Evolutionary conservation across 1,139 yeast species (phyloP), one percentile per base, ranked within the genome.

Genomic region (Nakaseomyces uthaithaninus): DNA sequence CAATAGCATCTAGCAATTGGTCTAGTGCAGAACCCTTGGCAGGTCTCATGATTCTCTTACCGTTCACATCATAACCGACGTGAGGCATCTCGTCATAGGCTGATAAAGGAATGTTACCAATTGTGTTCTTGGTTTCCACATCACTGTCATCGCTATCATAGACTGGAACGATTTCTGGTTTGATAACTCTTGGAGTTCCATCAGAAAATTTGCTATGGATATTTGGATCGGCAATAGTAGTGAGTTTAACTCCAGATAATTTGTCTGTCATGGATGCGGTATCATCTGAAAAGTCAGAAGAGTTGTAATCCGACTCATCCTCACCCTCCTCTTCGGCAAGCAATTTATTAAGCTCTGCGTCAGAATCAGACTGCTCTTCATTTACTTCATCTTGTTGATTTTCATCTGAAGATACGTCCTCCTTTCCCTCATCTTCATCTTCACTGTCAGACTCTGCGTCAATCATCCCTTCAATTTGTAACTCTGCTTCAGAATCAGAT

Each of bases 41-140:
- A 10, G 99, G 99, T 63, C 99, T 77, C 97, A 93, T 89, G 54
- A 91, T 87, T 57, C 98, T 77, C 62, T 87, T 89, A 57, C 99
- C 98, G 61, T 93, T 93, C 55, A 91, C 87, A 62, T 87, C 93
- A 63, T 91, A 91, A 42, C 98, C 98, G 49, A 91, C 79, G 60
- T 93, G 98, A 1, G 98, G 98, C 80, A 83, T 83, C 61, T 87
- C 94, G 41, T 91, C 99, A 60, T 91, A 91, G 1, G 95, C 96
- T 17, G 91, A 75, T 26, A 91, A 59, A 39, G 98, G 97, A 44
- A 91, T 74, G 59, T 91, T 84, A 35, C 98, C 98, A 51, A 91
- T 84, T 5, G 97, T 86, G 63, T 91, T 91, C 53, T 69, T 67
- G 42, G 83, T 80, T 54, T 87, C 97, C 19, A 70, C 74, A 56